Conservation (phyloP, 345 rosid species). For the Eucalyptus paniculata region DNA sequence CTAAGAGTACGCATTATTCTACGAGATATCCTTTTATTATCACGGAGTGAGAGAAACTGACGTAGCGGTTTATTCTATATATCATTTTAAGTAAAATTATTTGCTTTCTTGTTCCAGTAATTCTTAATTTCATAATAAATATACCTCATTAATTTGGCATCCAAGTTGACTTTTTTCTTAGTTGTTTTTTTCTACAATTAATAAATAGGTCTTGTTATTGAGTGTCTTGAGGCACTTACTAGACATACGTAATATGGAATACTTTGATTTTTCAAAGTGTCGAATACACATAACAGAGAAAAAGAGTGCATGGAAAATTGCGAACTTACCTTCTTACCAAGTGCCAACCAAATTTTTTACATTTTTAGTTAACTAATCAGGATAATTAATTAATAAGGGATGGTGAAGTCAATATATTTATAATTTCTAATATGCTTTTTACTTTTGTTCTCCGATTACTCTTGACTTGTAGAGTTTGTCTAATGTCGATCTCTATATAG, state of each 20-base stretch:
- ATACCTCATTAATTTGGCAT: not conserved
- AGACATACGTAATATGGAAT: not conserved
- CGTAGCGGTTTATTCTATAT: not conserved
- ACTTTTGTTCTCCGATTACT: not conserved
- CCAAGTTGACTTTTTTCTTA: not conserved
- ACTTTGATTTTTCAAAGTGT: not conserved
- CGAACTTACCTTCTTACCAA: not conserved
- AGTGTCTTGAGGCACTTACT: rapidly evolving
- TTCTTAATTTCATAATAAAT: not conserved
- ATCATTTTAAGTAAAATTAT: not conserved
- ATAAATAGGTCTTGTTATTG: not conserved
- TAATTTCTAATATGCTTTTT: not conserved
- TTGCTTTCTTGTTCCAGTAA: not conserved
- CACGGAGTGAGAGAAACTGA: no score
- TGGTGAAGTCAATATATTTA: not conserved
- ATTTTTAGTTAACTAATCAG: rapidly evolving
- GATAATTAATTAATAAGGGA: not conserved
- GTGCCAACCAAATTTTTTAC: not conserved
- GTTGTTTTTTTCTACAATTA: not conserved
- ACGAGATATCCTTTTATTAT: not conserved
- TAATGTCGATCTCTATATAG: not conserved
- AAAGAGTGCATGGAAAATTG: not conserved
- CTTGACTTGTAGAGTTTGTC: not conserved
- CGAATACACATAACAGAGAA: not conserved
- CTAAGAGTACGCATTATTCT: no score